Percentiles rank a stretch among this genome's conserved stretches.
These are phyloP conservation scores for Bipolaris victoriae DNA, from an alignment of 2,329 filamentous ascomycete genomes.

Conservation along the genomic window DNA sequence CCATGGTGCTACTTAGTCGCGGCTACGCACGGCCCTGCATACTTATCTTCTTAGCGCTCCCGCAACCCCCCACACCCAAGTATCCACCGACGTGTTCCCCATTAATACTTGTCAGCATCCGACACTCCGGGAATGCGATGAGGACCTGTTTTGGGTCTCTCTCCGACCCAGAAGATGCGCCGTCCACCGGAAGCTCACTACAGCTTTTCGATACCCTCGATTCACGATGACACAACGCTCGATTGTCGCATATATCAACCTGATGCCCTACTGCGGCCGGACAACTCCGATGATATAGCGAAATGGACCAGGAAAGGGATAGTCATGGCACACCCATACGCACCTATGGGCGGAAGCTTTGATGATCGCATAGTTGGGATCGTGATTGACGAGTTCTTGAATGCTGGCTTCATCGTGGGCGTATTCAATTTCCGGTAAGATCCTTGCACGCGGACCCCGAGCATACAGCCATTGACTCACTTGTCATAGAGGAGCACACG, in stretches of 20 bases:
- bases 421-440: constrained; percentile 90
- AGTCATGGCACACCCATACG: constrained; percentile 89
- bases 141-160: constrained; percentile 28
- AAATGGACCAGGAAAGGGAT: constrained; percentile 58
- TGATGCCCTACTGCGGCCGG: constrained; percentile 27
- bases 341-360: constrained; percentile 81
- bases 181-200: constrained; percentile 45
- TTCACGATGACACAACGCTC: constrained; percentile 77
- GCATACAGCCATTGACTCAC: constrained; percentile 1
- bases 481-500: constrained; percentile 71
- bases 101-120: neutral
- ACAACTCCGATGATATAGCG: neutral
- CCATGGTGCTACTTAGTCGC: neutral
- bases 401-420: constrained; percentile 73
- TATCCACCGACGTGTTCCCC: neutral
- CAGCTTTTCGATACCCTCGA: constrained; percentile 80
- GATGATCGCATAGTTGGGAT: constrained; percentile 81
- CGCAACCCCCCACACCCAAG: neutral
- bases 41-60: neutral
- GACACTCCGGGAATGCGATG: constrained; percentile 30
- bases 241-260: constrained; percentile 82
- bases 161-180: constrained; percentile 33
- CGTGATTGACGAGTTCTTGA: constrained; percentile 68
- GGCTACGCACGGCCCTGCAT: neutral
- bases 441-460: neutral